phyloP scores from a whole-genome alignment of 768 basidiomycete species.

The Neoboletus subvelutipes region DNA sequence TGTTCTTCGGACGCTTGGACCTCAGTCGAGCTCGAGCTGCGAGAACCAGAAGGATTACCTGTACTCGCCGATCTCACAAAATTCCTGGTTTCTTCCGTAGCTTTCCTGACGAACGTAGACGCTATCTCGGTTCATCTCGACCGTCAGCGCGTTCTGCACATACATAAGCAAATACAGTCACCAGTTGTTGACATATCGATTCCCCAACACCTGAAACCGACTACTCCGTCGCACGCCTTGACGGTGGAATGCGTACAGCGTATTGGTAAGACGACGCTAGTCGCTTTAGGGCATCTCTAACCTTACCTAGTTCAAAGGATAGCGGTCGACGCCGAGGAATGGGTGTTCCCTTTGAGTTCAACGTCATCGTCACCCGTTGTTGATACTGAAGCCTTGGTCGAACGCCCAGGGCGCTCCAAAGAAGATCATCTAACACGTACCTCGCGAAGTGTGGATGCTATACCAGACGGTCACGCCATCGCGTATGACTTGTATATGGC shows the following conservation, averaged over 20 bases:
- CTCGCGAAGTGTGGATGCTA: neutral
- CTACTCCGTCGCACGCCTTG: neutral
- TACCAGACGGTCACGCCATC: neutral
- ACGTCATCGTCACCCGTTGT: neutral
- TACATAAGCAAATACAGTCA: neutral
- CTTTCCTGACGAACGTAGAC: conserved; percentile 4
- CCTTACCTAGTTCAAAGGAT: conserved; percentile 8
- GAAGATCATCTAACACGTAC: neutral
- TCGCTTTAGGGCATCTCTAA: neutral
- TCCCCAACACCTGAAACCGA: neutral
- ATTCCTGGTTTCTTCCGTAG: conserved; percentile 14
- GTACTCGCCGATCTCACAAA: conserved; percentile 7
- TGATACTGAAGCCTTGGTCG: neutral
- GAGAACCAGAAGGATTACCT: conserved; percentile 4
- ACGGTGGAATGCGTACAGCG: conserved; percentile 8
- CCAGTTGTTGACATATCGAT: neutral
- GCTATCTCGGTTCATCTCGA: conserved; percentile 9
- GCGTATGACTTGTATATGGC: conserved; percentile 17
- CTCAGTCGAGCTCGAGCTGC: conserved; percentile 10
- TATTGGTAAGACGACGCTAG: neutral
- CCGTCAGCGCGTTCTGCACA: neutral
- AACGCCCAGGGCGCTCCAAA: neutral
- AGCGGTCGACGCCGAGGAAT: conserved; percentile 3
- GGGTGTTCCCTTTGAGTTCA: neutral
- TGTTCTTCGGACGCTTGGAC: neutral